Percentiles rank a stretch among this genome's conserved stretches.
These are phyloP conservation scores for Moniliella sp. DNA, from an alignment of 1,284 basidiomycete genomes.

Conservation along the genomic window DNA sequence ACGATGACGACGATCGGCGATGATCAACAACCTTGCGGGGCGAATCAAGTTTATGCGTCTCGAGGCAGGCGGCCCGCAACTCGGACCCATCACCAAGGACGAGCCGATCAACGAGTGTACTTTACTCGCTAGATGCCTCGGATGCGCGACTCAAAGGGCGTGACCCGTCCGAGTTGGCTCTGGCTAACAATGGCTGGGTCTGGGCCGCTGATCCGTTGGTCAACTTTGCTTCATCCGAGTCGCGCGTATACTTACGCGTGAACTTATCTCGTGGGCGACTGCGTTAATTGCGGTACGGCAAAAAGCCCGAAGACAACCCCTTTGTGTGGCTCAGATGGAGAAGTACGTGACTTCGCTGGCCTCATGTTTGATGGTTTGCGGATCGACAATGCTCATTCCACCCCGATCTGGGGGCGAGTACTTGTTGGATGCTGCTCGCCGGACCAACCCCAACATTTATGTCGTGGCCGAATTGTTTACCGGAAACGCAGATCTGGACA, in stretches of 20 bases:
- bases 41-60: constrained; percentile 17
- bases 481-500: constrained; percentile 62
- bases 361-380: constrained; percentile 75
- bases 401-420: constrained; percentile 72
- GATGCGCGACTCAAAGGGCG: constrained; percentile 34
- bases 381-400: constrained; percentile 94
- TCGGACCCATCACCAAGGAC: constrained; percentile 18
- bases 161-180: constrained; percentile 49
- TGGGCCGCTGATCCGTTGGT: constrained; percentile 83
- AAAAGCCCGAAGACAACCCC: constrained; percentile 46
- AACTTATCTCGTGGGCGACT: constrained; percentile 94
- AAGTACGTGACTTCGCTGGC: constrained; percentile 49
- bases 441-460: constrained; percentile 71
- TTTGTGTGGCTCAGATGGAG: constrained; percentile 90
- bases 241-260: constrained; percentile 84
- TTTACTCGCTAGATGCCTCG: constrained; percentile 22
- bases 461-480: constrained; percentile 93
- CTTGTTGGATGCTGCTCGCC: constrained; percentile 73
- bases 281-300: constrained; percentile 82
- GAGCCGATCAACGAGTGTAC: too few relatives aligned
- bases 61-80: constrained; percentile 16
- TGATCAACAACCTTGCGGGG: constrained; percentile 14
- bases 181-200: constrained; percentile 94
- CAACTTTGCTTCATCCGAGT: constrained; percentile 81
- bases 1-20: constrained; percentile 22